Evolutionary conservation across 208 protist genomes (phyloP), one percentile per base, ranked within the genome.

Genomic region (Leishmania guyanensis): DNA sequence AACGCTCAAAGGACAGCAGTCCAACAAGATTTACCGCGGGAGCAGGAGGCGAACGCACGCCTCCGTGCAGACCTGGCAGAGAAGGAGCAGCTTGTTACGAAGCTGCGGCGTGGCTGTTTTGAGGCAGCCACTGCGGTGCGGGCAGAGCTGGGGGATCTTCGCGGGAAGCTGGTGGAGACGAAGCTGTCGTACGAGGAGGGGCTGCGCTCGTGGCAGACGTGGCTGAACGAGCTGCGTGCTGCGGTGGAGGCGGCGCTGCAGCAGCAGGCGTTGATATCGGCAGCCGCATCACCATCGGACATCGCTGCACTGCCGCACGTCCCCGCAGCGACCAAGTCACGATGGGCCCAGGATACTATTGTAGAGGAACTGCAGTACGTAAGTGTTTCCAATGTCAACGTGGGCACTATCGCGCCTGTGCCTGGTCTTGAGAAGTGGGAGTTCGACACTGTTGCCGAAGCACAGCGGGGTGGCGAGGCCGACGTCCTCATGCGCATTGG

Each of bases 401-500:
- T 73, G 56, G 36, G 68, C 22, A 54, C 53, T 26, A 85, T 85
- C 71, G 56, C 68, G 5, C 66, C 82, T 26, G 77, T 85, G 36
- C 12, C 70, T 36, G 82, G 82, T 48, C 66, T 77, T 48, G 75
- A 84, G 39, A 43, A 33, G 60, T 87, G 81, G 75, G 79, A 79
- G n/a, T 79, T 86, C 43, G 76, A 88, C 53, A 81, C 81, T 17
- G 69, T 81, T 51, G 78, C 60, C 3, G 81, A 82, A 39, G 81
- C 70, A 68, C 72, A 62, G 68, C 82, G 82, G 43, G 69, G 68
- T 4, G 72, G 16, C 16, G 77, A 66, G 58, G 70, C 77, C 36
- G 82, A 78, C 71, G 73, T 92, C 20, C 78, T 95, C 16, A 80
- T 92, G 77, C 84, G 82, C 48, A 78, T 89, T 17, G 93, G 91